Percentiles rank a stretch among this genome's conserved stretches.
phyloP scores from a whole-genome alignment of 805 yeast species.

The Vanderwaltozyma tropicalis region DNA sequence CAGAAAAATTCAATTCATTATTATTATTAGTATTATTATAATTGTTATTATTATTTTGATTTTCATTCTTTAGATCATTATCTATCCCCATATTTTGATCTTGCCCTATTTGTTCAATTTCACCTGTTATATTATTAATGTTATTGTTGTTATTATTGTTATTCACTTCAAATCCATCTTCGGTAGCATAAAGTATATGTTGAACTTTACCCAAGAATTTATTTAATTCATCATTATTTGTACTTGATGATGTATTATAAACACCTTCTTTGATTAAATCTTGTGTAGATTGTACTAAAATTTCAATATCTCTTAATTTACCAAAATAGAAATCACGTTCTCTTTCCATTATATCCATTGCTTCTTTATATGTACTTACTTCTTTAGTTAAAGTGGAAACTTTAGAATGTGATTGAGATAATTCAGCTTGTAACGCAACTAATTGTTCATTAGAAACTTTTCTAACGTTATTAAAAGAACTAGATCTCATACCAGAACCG shows the following conservation, averaged over 20 bases:
- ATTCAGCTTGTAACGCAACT: constrained; percentile 33
- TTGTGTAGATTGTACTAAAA: constrained; percentile 54
- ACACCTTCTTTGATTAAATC: constrained; percentile 40
- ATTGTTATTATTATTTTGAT: constrained; percentile 24
- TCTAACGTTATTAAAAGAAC: constrained; percentile 21
- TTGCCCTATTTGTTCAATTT: too few species aligned
- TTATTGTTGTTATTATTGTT: constrained; percentile 19
- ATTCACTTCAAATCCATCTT: constrained; percentile 70
- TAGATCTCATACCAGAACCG: constrained; percentile 1
- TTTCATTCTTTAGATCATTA: constrained; percentile 27
- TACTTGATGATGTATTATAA: constrained; percentile 21
- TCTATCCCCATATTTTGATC: constrained; percentile 6
- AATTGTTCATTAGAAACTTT: constrained; percentile 22
- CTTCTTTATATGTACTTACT: constrained; percentile 43
- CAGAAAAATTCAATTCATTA: background rate
- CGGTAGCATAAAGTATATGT: constrained; percentile 66
- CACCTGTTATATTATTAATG: background rate
- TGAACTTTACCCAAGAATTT: constrained; percentile 54
- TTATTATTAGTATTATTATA: background rate
- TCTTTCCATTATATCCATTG: constrained; percentile 57
- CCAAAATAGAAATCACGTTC: constrained; percentile 88
- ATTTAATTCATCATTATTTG: constrained; percentile 25
- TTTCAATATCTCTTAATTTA: constrained; percentile 81
- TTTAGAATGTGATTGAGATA: constrained; percentile 35
- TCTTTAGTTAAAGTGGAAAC: constrained; percentile 34